phyloP scores from a whole-genome alignment of 1,139 yeast genomes.

The Ogataea hybrid region DNA sequence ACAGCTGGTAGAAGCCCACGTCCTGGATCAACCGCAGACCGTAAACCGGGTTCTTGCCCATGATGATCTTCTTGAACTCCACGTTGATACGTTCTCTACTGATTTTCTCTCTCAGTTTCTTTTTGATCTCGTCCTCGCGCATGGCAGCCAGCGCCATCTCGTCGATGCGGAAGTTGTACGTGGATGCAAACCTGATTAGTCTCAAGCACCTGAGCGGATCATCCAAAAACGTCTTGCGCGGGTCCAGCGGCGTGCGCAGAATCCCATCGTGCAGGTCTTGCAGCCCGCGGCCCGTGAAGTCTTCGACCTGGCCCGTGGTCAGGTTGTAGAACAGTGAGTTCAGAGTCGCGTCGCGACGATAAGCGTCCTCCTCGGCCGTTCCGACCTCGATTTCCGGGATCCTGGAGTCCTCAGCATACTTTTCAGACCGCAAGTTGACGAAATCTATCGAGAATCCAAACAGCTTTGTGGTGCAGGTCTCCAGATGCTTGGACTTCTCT shows the following conservation, averaged over 20 bases:
- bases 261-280: constrained; percentile 67
- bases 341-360: constrained; percentile 90
- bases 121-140: constrained; percentile 55
- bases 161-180: constrained; percentile 69
- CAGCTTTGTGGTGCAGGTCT: constrained; percentile 89
- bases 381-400: constrained; percentile 79
- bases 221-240: constrained; percentile 80
- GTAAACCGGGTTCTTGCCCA: constrained; percentile 58
- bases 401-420: constrained; percentile 75
- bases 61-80: constrained; percentile 73
- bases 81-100: constrained; percentile 90
- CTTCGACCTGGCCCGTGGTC: constrained; percentile 67
- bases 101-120: constrained; percentile 66
- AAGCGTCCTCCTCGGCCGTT: constrained; percentile 88
- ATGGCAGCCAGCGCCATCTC: constrained; percentile 61
- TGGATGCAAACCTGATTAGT: constrained; percentile 79
- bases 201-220: constrained; percentile 91
- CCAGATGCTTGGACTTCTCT: constrained; percentile 91
- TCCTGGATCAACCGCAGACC: constrained; percentile 61
- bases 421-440: constrained; percentile 86
- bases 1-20: constrained; percentile 56
- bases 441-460: constrained; percentile 85
- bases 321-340: constrained; percentile 89
- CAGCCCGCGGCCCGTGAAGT: constrained; percentile 74
- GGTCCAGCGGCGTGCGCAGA: constrained; percentile 83